These are phyloP conservation scores for Picocystis sp. DNA, from an alignment of 163 green algal genomes.

Conservation along the genomic window DNA sequence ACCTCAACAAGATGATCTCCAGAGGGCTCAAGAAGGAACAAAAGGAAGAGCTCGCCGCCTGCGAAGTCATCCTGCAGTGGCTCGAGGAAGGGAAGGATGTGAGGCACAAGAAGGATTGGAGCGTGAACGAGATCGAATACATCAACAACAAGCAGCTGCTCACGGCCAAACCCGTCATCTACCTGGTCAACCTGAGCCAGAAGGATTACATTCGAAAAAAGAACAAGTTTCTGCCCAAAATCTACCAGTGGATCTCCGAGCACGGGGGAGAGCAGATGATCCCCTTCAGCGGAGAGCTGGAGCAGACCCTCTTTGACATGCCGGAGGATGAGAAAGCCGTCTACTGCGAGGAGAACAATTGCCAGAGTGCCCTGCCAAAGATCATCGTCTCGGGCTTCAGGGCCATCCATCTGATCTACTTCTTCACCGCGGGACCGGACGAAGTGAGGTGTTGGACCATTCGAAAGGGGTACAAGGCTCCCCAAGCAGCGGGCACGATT, in stretches of 20 bases:
- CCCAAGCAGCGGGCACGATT: constrained; percentile 65
- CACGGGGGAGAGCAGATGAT: constrained; percentile 63
- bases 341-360: constrained; percentile 48
- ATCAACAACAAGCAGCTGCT: constrained; percentile 78
- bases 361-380: constrained; percentile 59
- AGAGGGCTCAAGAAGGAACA: constrained; percentile 58
- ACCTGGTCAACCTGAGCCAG: constrained; percentile 83
- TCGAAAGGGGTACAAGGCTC: constrained; percentile 64
- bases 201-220: constrained; percentile 79
- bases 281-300: constrained; percentile 62
- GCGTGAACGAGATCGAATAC: constrained; percentile 56
- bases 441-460: constrained; percentile 95
- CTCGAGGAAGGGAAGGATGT: constrained; percentile 63
- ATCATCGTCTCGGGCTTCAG: constrained; percentile 89
- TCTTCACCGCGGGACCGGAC: constrained; percentile 91
- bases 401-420: constrained; percentile 93
- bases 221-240: constrained; percentile 68
- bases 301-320: constrained; percentile 43
- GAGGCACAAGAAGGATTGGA: constrained; percentile 63
- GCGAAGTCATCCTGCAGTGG: constrained; percentile 44
- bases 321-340: constrained; percentile 48
- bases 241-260: constrained; percentile 27
- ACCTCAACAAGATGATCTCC: constrained; percentile 27
- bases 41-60: constrained; percentile 65
- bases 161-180: constrained; percentile 28